Base-by-base conservation (phyloP, 768 basidiomycete genomes). In the Hypholoma fasciculare region DNA sequence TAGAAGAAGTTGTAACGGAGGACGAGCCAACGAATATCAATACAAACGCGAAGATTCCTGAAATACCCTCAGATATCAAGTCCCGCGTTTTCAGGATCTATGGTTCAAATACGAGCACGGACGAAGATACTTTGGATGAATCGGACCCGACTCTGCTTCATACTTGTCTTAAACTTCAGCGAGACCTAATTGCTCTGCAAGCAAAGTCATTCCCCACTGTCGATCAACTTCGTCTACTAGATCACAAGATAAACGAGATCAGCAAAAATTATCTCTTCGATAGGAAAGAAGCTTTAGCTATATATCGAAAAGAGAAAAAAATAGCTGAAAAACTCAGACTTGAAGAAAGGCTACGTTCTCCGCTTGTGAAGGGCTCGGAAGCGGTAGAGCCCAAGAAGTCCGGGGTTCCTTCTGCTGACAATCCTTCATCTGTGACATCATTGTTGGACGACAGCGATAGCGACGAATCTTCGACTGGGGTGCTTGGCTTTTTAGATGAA, bases 401-500 rank as follows among this genome's bases (percentile, higher is more conserved):
- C 38, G 40, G 19, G 42, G 50, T 19, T 11, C 26, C 60, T 23
- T 20, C 52, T 16, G 49, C 42, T 37, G 38, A 49, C 7, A 20
- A 38, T 50, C 58, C 63, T 54, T 52, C 55, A 50, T 13, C 50
- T 23, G 20, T 62, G 27, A 57, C 65, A 13, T 82, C 89, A 63
- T 61, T 86, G 1, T 86, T 88, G 63, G 82, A 82, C 54, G 76
- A 81, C 34, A 80, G 80, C 17, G 76, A 76, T 27, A 78, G 78
- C 16, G 81, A 75, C 26, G 81, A 80, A 34, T 79, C 74, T 43
- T 70, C 69, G 12, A 86, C 80, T 6, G 87, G 94, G 14, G 73
- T 97, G 34, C 81, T 95, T 56, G 88, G 83, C 40, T 75, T 95
- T 50, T 77, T 96, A 46, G 90, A 95, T 20, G 79, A 80, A 52